Evolutionary conservation across 257 asterid species (phyloP), one percentile per base, ranked within the genome.

Genomic region (Primulina huaijiensis): DNA sequence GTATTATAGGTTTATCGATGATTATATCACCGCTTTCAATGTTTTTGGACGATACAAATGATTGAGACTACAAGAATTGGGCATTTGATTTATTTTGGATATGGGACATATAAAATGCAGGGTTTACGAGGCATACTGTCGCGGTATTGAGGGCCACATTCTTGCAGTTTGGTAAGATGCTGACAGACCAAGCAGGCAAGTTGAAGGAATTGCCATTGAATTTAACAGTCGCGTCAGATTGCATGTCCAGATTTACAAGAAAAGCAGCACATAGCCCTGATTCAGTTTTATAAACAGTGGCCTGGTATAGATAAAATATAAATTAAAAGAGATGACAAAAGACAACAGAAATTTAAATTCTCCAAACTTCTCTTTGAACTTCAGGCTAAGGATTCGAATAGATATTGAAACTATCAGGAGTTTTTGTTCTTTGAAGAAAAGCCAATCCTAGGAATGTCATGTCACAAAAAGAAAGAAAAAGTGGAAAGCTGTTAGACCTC

Each of bases 131-230:
- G 37, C 85, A 52, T 79, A 91, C 97, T 88, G 89, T 86, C 12
- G 95, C 97, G 55, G 97, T 81, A 71, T 87, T 91, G 65, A 86
- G 80, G 37, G 75, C 95, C 38, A 87, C 97, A 53, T 77, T 87
- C 74, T 87, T 84, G 92, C 97, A 91, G 81, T 91, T 95, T 7
- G 96, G 96, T 76, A 91, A 79, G 82, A 91, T 87, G 90, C 96
- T 91, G 75, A 91, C 95, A 60, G 96, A 89, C 96, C 96, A 89
- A n/a, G 95, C 93, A 55, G 96, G 95, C 80, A 91, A 72, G 59
- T 64, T 74, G 65, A 89, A 91, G 40, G 96, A 84, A 50, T 82
- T 83, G 50, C 96, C 93, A n/a, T 82, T 84, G 72, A 87, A 91
- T 46, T 68, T 82, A 78, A 83, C 93, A 4, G 82, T 77, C n/a